A percentile compares a stretch with the other conserved stretches of the same genome.
Conservation (phyloP, 257 asterid species). For the Cruciata laevipes region DNA sequence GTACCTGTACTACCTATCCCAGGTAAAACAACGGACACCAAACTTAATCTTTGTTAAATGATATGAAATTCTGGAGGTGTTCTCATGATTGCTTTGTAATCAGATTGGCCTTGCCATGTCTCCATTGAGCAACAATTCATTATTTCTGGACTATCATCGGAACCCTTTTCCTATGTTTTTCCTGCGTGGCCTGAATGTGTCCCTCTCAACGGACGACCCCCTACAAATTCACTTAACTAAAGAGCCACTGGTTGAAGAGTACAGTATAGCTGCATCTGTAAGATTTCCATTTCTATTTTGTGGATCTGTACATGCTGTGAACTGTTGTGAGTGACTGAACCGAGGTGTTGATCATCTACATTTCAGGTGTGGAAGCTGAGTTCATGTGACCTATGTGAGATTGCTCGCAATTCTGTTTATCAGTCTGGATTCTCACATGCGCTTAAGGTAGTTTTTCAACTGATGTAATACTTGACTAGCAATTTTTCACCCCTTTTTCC, state of each 20-base stretch:
- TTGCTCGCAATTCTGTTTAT: conserved; percentile 92
- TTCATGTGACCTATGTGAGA: conserved; percentile 92
- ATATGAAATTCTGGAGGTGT: conserved; percentile 15
- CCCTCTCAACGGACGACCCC: conserved; percentile 96
- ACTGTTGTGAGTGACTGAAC: not conserved
- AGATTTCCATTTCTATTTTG: conserved; percentile 23
- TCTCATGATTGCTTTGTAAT: conserved; percentile 15
- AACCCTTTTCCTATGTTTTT: conserved; percentile 90
- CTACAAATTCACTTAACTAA: conserved; percentile 93
- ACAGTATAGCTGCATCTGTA: conserved; percentile 97
- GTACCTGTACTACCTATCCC: conserved; percentile 83
- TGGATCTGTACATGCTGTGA: conserved; percentile 6
- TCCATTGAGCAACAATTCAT: conserved; percentile 94
- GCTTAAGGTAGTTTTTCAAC: conserved; percentile 43
- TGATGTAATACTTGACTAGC: no score
- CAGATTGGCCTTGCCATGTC: conserved; percentile 99
- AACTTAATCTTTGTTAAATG: conserved; percentile 6
- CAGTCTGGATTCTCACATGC: conserved; percentile 96
- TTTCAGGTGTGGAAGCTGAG: conserved; percentile 91
- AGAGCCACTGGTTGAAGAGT: conserved; percentile 97
- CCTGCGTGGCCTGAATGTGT: conserved; percentile 90
- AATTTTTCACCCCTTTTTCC: not conserved
- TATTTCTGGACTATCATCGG: conserved; percentile 94
- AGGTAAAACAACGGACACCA: conserved; percentile 43
- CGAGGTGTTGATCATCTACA: not conserved